These are phyloP conservation scores for Selaginella moellendorffii DNA, from an alignment of 75 land plant genomes.

Conservation along the genomic window DNA sequence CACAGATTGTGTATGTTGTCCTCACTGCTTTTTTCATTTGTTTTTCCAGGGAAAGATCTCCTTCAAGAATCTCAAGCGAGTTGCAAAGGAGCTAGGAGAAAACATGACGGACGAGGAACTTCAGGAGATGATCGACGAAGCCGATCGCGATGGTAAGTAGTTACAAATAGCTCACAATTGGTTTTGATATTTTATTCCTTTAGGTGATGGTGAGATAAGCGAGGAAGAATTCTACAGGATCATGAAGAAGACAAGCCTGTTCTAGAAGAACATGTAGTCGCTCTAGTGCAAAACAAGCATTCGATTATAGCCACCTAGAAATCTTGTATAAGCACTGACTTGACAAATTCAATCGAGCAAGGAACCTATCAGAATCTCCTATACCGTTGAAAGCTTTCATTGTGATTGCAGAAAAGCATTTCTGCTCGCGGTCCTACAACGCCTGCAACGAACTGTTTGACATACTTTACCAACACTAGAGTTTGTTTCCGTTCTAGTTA, in stretches of 20 bases:
- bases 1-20: neutral
- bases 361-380: too few relatives aligned
- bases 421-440: too few relatives aligned
- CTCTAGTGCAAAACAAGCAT: too few relatives aligned
- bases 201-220: slow-evolving; percentile 86
- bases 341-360: too few relatives aligned
- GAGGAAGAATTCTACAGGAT: slow-evolving; percentile 73
- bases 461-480: too few relatives aligned
- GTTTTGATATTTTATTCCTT: neutral
- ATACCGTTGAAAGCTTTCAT: too few relatives aligned
- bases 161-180: neutral
- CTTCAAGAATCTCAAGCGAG: slow-evolving; percentile 51
- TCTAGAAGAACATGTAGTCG: too few relatives aligned
- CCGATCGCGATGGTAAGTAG: slow-evolving; percentile 69
- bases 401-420: too few relatives aligned
- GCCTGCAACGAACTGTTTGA: too few relatives aligned
- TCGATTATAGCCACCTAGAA: too few relatives aligned
- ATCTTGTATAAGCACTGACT: too few relatives aligned
- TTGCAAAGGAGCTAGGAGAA: slow-evolving; percentile 76
- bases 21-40: neutral
- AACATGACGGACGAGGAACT: slow-evolving; percentile 52
- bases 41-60: slow-evolving; percentile 77
- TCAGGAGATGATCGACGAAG: slow-evolving; percentile 83
- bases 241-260: slow-evolving; percentile 69
- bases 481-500: too few relatives aligned